phyloP scores from a whole-genome alignment of 768 basidiomycete species.

The Panellus pusillus region DNA sequence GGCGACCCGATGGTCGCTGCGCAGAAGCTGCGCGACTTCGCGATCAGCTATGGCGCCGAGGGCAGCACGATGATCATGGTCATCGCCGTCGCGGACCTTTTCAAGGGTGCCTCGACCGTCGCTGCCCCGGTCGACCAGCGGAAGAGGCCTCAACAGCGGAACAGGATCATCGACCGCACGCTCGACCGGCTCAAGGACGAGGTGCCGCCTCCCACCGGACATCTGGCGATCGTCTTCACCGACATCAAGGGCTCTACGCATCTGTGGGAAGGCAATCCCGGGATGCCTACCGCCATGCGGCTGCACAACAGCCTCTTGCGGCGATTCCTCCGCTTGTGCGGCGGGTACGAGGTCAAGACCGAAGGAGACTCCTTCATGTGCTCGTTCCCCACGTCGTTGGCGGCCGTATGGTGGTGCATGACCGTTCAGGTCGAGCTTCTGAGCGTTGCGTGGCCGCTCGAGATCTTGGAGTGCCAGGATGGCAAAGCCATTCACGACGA shows the following conservation, averaged over 20 bases:
- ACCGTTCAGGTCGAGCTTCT: slow-evolving; percentile 83
- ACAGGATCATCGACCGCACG: slow-evolving; percentile 53
- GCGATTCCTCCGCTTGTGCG: slow-evolving; percentile 82
- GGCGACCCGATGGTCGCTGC: slow-evolving; percentile 76
- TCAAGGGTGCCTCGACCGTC: slow-evolving; percentile 37
- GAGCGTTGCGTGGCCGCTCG: slow-evolving; percentile 84
- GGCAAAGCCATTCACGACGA: slow-evolving; percentile 76
- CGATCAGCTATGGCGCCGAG: slow-evolving; percentile 93
- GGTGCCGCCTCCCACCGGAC: slow-evolving; percentile 81
- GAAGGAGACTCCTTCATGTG: slow-evolving; percentile 99
- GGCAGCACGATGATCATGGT: slow-evolving; percentile 99
- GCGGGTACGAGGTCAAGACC: slow-evolving; percentile 98
- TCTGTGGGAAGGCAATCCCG: slow-evolving; percentile 93
- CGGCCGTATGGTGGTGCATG: slow-evolving; percentile 89
- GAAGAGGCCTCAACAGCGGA: no score
- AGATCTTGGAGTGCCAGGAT: slow-evolving; percentile 91
- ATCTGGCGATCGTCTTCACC: slow-evolving; percentile 93
- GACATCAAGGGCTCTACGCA: slow-evolving; percentile 97
- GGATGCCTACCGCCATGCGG: slow-evolving; percentile 92
- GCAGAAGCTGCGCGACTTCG: slow-evolving; percentile 94
- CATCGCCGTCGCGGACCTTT: slow-evolving; percentile 77
- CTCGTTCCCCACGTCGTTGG: slow-evolving; percentile 86
- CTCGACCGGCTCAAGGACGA: slow-evolving; percentile 71
- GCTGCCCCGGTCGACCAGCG: slow-evolving; percentile 5
- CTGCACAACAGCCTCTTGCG: slow-evolving; percentile 87